Evolutionary conservation across 805 yeast genomes (phyloP), one percentile per base, ranked within the genome.

Genomic region (Starmera dryadoides): DNA sequence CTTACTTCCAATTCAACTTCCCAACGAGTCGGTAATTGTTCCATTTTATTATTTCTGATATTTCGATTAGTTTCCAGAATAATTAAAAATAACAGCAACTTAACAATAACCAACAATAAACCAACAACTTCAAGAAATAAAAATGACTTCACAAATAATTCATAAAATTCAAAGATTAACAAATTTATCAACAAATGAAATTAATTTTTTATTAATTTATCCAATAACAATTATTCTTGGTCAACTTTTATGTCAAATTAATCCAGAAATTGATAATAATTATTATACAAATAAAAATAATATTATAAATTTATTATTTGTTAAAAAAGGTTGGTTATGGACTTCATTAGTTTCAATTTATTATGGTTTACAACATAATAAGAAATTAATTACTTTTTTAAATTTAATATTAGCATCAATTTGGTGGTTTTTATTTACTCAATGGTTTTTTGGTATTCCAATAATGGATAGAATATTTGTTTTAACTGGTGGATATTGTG

Each of bases 271-370:
- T 2, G 40, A 35, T 4, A 35, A 35, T 1, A 51, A 46, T 34
- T 53, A 54, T 43, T 71, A 22, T 58, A 66, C 59, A 66, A 66
- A 78, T 40, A 87, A 86, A 61, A 69, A 73, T 37, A 87, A 86
- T 54, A 25, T 87, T 15, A 54, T 89, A 43, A 91, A 91, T 59
- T 71, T 70, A 17, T 35, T 72, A 6, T 86, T 93, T 56, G 96
- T 91, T 30, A 93, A 91, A 52, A 71, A 70, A 20, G 98, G 97
- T 2, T 93, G 98, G 98, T 69, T 77, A 14, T 93, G 97, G 98
- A 88, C 95, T 1, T 59, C 77, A 0, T 5, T 72, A 4, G 68
- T 69, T 4, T 69, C 62, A 19, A 20, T 9, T 50, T 71, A 36
- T 23, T 49, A 49, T 29, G 30, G 42, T 14, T 4, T 44, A 1